A percentile compares a stretch with the other conserved stretches of the same genome.
Conservation (phyloP, 352 stramenopile species). For the Phytopythium sindhum region DNA sequence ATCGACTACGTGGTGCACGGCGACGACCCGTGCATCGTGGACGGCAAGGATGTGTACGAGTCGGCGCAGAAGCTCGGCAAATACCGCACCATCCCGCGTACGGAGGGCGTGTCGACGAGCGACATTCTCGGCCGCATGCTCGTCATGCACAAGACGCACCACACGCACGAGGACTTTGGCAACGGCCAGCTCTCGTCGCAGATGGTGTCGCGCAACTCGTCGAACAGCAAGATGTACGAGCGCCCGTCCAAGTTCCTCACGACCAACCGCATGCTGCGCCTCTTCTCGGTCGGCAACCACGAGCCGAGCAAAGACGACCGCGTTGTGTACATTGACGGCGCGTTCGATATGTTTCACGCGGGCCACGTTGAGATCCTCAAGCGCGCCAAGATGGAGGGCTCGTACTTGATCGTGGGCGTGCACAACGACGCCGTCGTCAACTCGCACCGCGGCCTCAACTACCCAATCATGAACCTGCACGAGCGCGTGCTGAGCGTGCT, state of each 20-base stretch:
- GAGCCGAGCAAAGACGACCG: conserved; percentile 87
- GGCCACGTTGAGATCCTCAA: conserved; percentile 97
- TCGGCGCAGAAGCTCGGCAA: conserved; percentile 94
- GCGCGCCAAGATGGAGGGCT: conserved; percentile 87
- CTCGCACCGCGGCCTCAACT: conserved; percentile 86
- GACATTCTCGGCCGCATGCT: conserved; percentile 99
- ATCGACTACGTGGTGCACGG: conserved; percentile 99
- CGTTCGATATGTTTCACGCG: conserved; percentile 99
- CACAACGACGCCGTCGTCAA: conserved; percentile 94
- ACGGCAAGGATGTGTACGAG: conserved; percentile 98
- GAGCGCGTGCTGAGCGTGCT: conserved; percentile 96
- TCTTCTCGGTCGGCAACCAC: conserved; percentile 89
- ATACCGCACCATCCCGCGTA: conserved; percentile 95
- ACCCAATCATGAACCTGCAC: conserved; percentile 98
- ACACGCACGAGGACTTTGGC: conserved; percentile 78
- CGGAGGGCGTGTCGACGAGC: conserved; percentile 96
- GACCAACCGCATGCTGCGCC: conserved; percentile 93
- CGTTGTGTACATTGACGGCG: conserved; percentile 98
- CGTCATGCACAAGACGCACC: conserved; percentile 93
- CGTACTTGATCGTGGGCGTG: conserved; percentile 97
- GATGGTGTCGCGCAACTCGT: conserved; percentile 36
- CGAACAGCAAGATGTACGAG: conserved; percentile 41
- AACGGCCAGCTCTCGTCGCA: conserved; percentile 79
- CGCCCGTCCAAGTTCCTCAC: conserved; percentile 94
- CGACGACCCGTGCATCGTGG: conserved; percentile 98